phyloP scores from a whole-genome alignment of 768 basidiomycete genomes.

The Tephrocybe sp. region DNA sequence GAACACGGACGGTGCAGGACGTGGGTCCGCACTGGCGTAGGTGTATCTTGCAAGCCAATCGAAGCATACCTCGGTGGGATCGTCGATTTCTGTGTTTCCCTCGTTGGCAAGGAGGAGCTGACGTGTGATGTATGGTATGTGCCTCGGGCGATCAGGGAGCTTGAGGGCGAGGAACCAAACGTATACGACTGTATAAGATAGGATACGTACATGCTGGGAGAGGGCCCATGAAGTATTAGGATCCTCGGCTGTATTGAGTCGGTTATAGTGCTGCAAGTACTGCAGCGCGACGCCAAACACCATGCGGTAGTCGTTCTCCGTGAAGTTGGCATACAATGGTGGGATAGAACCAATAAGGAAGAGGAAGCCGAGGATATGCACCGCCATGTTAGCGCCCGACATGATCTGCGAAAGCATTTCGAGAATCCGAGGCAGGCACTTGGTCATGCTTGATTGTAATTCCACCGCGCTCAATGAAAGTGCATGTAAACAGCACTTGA shows the following conservation, averaged over 20 bases:
- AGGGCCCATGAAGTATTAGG: slow-evolving; percentile 77
- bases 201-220: slow-evolving; percentile 85
- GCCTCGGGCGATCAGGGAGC: slow-evolving; percentile 73
- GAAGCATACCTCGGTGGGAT: slow-evolving; percentile 92
- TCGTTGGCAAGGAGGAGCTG: slow-evolving; percentile 87
- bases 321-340: slow-evolving; percentile 83
- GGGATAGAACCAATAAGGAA: slow-evolving; percentile 81
- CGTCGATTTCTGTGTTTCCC: slow-evolving; percentile 70
- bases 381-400: slow-evolving; percentile 88
- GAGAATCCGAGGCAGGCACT: slow-evolving; percentile 74
- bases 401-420: slow-evolving; percentile 91
- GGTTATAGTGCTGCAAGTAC: slow-evolving; percentile 90
- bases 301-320: slow-evolving; percentile 85
- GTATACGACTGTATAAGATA: slow-evolving; percentile 90
- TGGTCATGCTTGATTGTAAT: slow-evolving; percentile 76
- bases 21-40: slow-evolving; percentile 90
- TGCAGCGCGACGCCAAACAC: slow-evolving; percentile 93
- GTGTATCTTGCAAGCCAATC: slow-evolving; percentile 97
- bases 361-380: slow-evolving; percentile 94
- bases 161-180: slow-evolving; percentile 92
- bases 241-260: slow-evolving; percentile 41
- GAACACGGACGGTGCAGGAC: slow-evolving; percentile 76
- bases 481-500: slow-evolving; percentile 88
- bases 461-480: slow-evolving; percentile 88
- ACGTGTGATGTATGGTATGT: slow-evolving; percentile 83